Base-by-base conservation (phyloP, 306 rosid species). In the Senna siamea region DNA sequence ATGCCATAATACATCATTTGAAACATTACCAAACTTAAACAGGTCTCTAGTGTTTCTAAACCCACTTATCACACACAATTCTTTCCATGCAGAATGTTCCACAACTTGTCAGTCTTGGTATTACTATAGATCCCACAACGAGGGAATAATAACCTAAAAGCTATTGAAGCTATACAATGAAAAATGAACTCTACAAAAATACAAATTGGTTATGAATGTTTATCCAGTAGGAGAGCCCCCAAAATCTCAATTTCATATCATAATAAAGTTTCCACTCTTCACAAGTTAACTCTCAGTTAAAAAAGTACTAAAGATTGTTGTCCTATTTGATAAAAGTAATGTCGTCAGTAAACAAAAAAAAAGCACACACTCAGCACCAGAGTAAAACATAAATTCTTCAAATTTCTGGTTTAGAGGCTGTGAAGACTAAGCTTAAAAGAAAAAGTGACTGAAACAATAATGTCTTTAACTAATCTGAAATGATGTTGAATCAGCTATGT, bases 401-500 rank as follows among this genome's bases (percentile, higher is more conserved):
- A n/a, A 51, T 5, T 17, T 17, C 6, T 51, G 57, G 54, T 40
- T 22, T 41, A 56, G 70, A 74, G 38, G 53, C 54, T 19, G 46
- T 50, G 61, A 41, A n/a, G n/a, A n/a, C n/a, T n/a, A n/a, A n/a
- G n/a, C n/a, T 69, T 28, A 57, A 18, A n/a, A 66, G 68, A 35
- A 66, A 46, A 20, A 13, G 34, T 50, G 53, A 51, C 67, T 69
- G 17, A 44, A 52, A 61, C 46, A 43, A 65, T 50, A 48, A 23
- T 12, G 63, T 35, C 23, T 62, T 61, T 52, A 56, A 59, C 74
- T 67, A 14, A 20, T 9, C 41, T 32, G 4, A 32, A 62, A 19
- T 78, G 59, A 30, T 78, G 76, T 50, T 56, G 66, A 78, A 32
- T 52, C 74, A 53, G n/a, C 41, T 38, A 54, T 44, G 69, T 72